phyloP scores from a whole-genome alignment of 2,329 filamentous ascomycete genomes.

The Metarhizium rileyi region DNA sequence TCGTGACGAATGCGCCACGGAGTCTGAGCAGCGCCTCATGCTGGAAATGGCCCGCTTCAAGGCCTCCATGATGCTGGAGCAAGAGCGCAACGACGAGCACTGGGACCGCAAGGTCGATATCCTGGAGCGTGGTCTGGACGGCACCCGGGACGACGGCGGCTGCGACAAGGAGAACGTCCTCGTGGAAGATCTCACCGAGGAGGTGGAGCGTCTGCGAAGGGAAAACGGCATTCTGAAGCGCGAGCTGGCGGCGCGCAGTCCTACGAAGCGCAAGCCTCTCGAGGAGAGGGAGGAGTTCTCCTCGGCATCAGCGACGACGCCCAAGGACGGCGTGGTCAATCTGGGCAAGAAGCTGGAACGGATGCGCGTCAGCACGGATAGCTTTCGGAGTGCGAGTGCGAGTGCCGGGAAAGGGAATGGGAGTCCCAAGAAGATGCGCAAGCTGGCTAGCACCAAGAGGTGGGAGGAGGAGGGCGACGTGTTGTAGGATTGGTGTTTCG shows the following conservation, averaged over 20 bases:
- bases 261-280: slow-evolving; percentile 48
- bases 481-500: background rate
- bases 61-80: slow-evolving; percentile 64
- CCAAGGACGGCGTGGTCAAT: slow-evolving; percentile 20
- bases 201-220: slow-evolving; percentile 59
- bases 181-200: slow-evolving; percentile 55
- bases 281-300: slow-evolving; percentile 40
- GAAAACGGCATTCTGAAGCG: slow-evolving; percentile 57
- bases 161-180: slow-evolving; percentile 53
- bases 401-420: slow-evolving; percentile 18
- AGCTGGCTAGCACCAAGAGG: slow-evolving; percentile 31
- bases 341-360: slow-evolving; percentile 40
- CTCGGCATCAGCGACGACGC: background rate
- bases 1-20: slow-evolving; percentile 77
- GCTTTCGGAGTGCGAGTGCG: slow-evolving; percentile 14
- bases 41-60: slow-evolving; percentile 77
- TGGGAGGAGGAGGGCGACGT: slow-evolving; percentile 38
- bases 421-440: slow-evolving; percentile 46
- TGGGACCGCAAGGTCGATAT: slow-evolving; percentile 77
- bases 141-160: slow-evolving; percentile 40
- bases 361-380: slow-evolving; percentile 36
- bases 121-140: slow-evolving; percentile 41
- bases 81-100: slow-evolving; percentile 72
- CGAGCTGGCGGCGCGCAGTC: slow-evolving; percentile 54
- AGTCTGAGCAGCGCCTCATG: slow-evolving; percentile 72